Base-by-base conservation (phyloP, 345 rosid genomes). In the Hypericum perforatum region DNA sequence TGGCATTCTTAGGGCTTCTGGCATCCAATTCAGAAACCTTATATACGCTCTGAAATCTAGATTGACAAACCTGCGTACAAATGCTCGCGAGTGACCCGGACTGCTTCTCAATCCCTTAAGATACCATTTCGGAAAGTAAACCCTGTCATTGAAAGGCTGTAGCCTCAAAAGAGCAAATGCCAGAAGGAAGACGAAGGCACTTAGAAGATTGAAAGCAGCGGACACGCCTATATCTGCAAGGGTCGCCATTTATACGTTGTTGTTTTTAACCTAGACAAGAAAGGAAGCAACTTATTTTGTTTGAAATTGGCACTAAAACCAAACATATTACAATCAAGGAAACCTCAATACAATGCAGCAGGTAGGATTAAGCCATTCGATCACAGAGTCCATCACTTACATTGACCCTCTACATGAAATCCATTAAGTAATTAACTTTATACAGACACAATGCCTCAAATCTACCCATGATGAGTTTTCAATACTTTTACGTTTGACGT, bases 121-220 rank as follows among this genome's bases (percentile, higher is more conserved):
- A 61, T 91, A 91, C 98, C 98, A 91, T 77, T 91, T 91, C 0
- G 98, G 83, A 59, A 91, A 91, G 70, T 91, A 91, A 37, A 91
- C 95, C 64, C 98, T 74, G 49, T 92, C 98, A 47, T 92, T 92
- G 78, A 87, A 77, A 39, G 98, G 96, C 62, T 92, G 98, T 50
- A 92, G 75, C 70, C 96, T 78, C 41, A 87, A 58, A 5, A 88
- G 13, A 6, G 98, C 98, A 53, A 92, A 92, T 7, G 82, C 83
- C 50, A 88, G 0, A 45, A 92, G 67, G 77, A 92, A 92, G 37
- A 83, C 53, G 38, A 92, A 49, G 7, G 98, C 95, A 63, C 78
- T 67, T 9, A 85, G 67, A 51, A 87, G 72, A 72, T 92, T 92
- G 51, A 92, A 37, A 16, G 74, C 88, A 11, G 88, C 98, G 15